Percentiles rank a stretch among this genome's conserved stretches.
Conservation (phyloP, 2,329 filamentous ascomycete genomes). For the Hysterium pulicare region DNA sequence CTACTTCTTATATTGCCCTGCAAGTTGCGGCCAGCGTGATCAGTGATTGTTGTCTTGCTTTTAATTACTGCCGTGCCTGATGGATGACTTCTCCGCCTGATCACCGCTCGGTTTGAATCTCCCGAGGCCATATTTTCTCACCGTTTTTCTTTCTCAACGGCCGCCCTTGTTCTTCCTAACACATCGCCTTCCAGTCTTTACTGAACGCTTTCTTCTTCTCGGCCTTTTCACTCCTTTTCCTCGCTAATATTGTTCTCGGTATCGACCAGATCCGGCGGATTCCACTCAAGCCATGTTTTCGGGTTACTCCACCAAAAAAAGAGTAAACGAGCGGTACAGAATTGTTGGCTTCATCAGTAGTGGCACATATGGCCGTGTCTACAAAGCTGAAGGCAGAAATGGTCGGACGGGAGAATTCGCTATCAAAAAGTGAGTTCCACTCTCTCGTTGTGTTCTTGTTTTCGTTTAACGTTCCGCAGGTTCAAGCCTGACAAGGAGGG, state of each 20-base stretch:
- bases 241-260: slow-evolving; percentile 10
- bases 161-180: not conserved
- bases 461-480: slow-evolving; percentile 32
- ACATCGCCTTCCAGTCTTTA: not conserved
- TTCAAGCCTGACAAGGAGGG: slow-evolving; percentile 99
- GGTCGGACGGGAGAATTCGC: slow-evolving; percentile 79
- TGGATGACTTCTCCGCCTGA: slow-evolving; percentile 14
- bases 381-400: slow-evolving; percentile 82
- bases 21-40: not conserved
- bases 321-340: slow-evolving; percentile 88
- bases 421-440: slow-evolving; percentile 80
- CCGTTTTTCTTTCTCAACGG: slow-evolving; percentile 5
- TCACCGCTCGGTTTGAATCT: slow-evolving; percentile 13
- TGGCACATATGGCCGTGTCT: slow-evolving; percentile 95
- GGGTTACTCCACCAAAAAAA: slow-evolving; percentile 68
- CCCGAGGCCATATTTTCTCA: slow-evolving; percentile 6
- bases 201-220: slow-evolving; percentile 6
- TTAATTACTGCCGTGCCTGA: slow-evolving; percentile 8
- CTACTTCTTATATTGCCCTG: slow-evolving; percentile 3
- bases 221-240: not conserved
- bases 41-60: slow-evolving; percentile 3
- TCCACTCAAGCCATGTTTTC: slow-evolving; percentile 39
- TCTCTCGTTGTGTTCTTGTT: not conserved
- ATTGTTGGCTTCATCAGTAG: slow-evolving; percentile 98
- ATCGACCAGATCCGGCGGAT: slow-evolving; percentile 21